Conservation (phyloP, 1,139 yeast genomes). For the Kluyveromyces marxianus region DNA sequence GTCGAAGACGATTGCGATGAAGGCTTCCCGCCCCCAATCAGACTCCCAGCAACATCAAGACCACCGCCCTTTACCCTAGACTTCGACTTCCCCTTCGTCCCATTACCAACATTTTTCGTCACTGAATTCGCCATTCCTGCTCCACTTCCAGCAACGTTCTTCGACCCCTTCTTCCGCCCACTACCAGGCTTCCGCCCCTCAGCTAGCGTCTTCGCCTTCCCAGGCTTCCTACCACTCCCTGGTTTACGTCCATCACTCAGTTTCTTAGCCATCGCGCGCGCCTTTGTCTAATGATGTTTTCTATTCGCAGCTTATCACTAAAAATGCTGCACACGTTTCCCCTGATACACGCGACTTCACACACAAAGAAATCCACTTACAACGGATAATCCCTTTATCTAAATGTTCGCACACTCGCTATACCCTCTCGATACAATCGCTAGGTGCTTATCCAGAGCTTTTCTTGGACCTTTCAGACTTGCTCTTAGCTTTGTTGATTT, state of each 20-base stretch:
- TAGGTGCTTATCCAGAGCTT: too few species aligned
- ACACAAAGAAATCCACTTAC: too few species aligned
- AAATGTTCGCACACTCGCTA: too few species aligned
- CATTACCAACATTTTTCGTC: neutral
- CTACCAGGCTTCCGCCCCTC: conserved; percentile 36
- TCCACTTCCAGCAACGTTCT: neutral
- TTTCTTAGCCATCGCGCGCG: conserved; percentile 32
- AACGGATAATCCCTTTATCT: too few species aligned
- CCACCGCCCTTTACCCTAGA: neutral
- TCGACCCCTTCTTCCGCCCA: conserved; percentile 27
- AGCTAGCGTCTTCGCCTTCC: conserved; percentile 34
- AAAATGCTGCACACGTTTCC: too few species aligned
- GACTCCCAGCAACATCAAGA: neutral
- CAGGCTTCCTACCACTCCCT: conserved; percentile 36
- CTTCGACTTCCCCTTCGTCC: neutral
- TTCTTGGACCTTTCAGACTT: too few species aligned
- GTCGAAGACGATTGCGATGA: neutral
- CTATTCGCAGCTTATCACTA: neutral
- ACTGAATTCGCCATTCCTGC: neutral
- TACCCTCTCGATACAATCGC: too few species aligned
- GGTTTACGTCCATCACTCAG: conserved; percentile 36
- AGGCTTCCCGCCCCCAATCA: neutral
- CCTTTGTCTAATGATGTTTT: neutral
- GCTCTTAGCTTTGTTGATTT: too few species aligned
- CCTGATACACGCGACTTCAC: too few species aligned